Evolutionary conservation across 2,329 filamentous ascomycete species (phyloP), one percentile per base, ranked within the genome.

Genomic region (Beauveria medogensis): DNA sequence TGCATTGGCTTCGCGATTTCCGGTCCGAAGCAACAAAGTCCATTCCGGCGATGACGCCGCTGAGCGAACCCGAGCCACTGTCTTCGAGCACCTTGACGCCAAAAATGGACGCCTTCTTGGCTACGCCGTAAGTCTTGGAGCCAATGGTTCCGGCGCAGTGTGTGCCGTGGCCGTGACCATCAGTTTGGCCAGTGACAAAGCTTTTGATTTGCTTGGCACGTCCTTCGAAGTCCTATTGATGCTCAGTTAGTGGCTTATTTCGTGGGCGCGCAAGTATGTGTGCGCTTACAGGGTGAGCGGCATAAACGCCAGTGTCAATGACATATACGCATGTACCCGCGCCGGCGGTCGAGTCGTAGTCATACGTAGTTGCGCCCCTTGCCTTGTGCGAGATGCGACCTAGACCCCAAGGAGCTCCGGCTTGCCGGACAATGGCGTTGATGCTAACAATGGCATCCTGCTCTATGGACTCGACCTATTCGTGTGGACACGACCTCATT

Each of bases 51-150:
- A 77, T 70, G 64, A 77, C 72, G 57, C 68, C 70, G 14, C 72
- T 73, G 63, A 67, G 71, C 50, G 68, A 67, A 51, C 73, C 72
- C n/a, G 68, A 70, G 60, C 73, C 71, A 43, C 64, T 62, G 61
- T 69, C 5, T 70, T 64, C 68, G n/a, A 77, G 69, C 26, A 78
- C 74, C 69, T 78, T 78, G 61, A 78, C 73, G 14, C 73, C 75
- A 30, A 77, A 67, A 30, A 79, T 65, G n/a, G 67, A 70, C 5
- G 71, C 69, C 64, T 72, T 71, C 69, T 77, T 78, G 12, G 76
- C 75, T 8, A 78, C 67, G 34, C 69, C 69, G 30, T 65, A 68
- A 3, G 65, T 67, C 57, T 59, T 63, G 59, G 63, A 64, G 54
- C 68, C 68, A 37, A 69, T 66, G 40, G 65, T 67, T 12, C 67